Base-by-base conservation (phyloP, 306 rosid species). In the Potentilla sterilis region DNA sequence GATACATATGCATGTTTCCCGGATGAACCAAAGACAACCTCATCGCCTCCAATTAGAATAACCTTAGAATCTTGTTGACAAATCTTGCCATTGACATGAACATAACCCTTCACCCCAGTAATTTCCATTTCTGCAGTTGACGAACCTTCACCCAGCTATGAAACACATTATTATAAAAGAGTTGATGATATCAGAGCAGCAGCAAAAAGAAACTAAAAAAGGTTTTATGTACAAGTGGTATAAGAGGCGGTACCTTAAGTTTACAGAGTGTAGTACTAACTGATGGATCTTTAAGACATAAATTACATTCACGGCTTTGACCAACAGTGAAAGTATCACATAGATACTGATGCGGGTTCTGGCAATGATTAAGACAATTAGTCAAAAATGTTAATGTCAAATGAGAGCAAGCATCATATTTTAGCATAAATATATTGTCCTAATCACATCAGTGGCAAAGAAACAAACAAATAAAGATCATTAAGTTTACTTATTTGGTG, bases 1-100 rank as follows among this genome's bases (percentile, higher is more conserved):
- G 99, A 96, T 96, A 96, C 99, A 81, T 96, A 96, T 72, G 97
- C 91, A 83, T 92, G 93, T 80, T 84, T 92, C 79, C 90, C 88
- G 24, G 86, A 82, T 44, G 88, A 74, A 75, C 85, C 78, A 70
- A 96, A 96, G 74, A 92, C 89, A 63, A 96, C 83, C 85, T 96
- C 99, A 67, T 96, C 99, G 4, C 99, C 99, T 81, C 96, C 97
- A 19, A 67, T 89, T 62, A 96, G 83, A 66, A 83, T 73, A 41
- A 86, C 74, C 51, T 88, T 84, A 61, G 88, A 77, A 80, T 77
- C 86, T 83, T 84, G 91, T 52, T 72, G 83, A 74, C 42, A 58
- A 16, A 65, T 67, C 86, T 83, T 88, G 21, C 97, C 97, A 69
- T 96, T 96, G 21, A 96, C 96, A 78, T 77, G 89, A 73, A 96